Base-by-base conservation (phyloP, 352 stramenopile genomes). In the Phytophthora pinifolia region DNA sequence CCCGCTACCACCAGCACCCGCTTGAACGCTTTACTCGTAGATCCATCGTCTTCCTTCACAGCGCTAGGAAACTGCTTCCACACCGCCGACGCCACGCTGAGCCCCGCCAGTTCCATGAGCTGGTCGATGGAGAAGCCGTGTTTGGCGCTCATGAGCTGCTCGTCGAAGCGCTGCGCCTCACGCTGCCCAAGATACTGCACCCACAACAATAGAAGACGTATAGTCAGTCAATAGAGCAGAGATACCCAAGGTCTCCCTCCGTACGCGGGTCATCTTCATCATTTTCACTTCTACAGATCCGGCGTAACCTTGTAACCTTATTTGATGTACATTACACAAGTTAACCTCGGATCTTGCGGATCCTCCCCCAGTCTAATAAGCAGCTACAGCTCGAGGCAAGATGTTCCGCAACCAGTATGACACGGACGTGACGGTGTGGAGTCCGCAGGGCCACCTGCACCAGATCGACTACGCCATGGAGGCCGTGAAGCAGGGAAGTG, bases 361-460 rank as follows among this genome's bases (percentile, higher is more conserved):
- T n/a, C n/a, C n/a, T n/a, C n/a, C n/a, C n/a, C n/a, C n/a, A n/a
- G n/a, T n/a, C n/a, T n/a, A n/a, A 25, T 25, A 25, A 25, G 20
- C 20, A 25, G 20, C 20, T 25, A 25, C 20, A 3, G 20, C 20
- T 25, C 20, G 20, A 25, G 20, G 20, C 20, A 25, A 31, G 59
- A 99, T 99, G 97, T 99, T 99, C 78, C 89, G 96, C 59, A 99
- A 99, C 79, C 92, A 98, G 76, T 99, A 99, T 77, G 97, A 99
- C 85, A 99, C 97, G 54, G 97, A 99, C 76, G 97, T 99, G 70
- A 99, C 97, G 43, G 97, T 99, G 48, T 99, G 96, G 96, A 98
- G 88, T 75, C 97, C 97, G 27, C 96, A 99, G 83, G 97, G 97
- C 33, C 96, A 98, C 67, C 78, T 99, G 39, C 93, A 99, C 71